These are phyloP conservation scores for Aureobasidium sp. DNA, from an alignment of 2,329 filamentous ascomycete species.

Conservation along the genomic window DNA sequence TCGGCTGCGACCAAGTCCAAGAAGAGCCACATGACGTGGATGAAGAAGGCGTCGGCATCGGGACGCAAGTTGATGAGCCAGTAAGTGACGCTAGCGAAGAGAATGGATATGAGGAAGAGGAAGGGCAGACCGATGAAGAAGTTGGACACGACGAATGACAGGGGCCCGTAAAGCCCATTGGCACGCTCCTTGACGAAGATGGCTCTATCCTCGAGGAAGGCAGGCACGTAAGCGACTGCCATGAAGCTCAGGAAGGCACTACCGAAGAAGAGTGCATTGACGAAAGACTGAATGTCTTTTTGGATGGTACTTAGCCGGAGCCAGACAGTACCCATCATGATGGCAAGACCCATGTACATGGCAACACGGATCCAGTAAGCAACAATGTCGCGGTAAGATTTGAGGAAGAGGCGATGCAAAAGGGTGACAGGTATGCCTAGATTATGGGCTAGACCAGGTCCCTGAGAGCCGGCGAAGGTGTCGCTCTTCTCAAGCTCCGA, in stretches of 20 bases:
- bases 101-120: slow-evolving; percentile 64
- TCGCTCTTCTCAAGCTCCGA: neutral
- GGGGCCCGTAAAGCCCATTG: slow-evolving; percentile 70
- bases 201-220: slow-evolving; percentile 68
- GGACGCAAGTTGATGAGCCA: slow-evolving; percentile 71
- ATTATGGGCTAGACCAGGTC: neutral
- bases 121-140: slow-evolving; percentile 75
- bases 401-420: slow-evolving; percentile 71
- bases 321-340: slow-evolving; percentile 85
- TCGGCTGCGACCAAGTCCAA: slow-evolving; percentile 76
- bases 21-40: slow-evolving; percentile 77
- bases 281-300: slow-evolving; percentile 66
- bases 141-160: slow-evolving; percentile 65
- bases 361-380: slow-evolving; percentile 71
- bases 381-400: slow-evolving; percentile 72
- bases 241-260: slow-evolving; percentile 45
- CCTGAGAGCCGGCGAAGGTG: neutral
- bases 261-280: slow-evolving; percentile 62
- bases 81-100: slow-evolving; percentile 71
- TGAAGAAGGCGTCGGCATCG: slow-evolving; percentile 60
- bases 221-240: slow-evolving; percentile 69
- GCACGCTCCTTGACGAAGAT: slow-evolving; percentile 67
- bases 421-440: slow-evolving; percentile 40
- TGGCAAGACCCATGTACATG: slow-evolving; percentile 71
- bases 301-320: slow-evolving; percentile 62